Evolutionary conservation across 2,329 filamentous ascomycete species (phyloP).

Genomic region (Phoma sp.): DNA sequence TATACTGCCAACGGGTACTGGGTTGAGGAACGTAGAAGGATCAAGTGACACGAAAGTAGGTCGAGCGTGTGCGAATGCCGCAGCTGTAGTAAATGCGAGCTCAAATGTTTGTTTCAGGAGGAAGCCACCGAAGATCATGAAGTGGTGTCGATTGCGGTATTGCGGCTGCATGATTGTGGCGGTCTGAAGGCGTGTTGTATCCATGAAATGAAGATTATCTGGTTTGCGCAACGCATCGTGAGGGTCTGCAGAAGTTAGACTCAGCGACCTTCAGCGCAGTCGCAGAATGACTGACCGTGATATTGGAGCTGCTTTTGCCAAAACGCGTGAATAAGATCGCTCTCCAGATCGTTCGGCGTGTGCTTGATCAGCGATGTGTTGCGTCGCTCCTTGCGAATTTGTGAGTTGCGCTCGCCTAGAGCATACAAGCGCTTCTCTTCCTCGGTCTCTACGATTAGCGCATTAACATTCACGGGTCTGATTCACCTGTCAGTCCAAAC

Average conservation of each 20-base stretch:
- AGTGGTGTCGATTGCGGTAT: slow-evolving; percentile 73
- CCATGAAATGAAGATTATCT: slow-evolving; percentile 67
- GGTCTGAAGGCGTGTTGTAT: slow-evolving; percentile 67
- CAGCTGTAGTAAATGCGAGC: slow-evolving; percentile 77
- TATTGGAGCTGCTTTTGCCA: slow-evolving; percentile 74
- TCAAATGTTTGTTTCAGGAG: slow-evolving; percentile 78
- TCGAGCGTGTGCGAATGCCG: slow-evolving; percentile 72
- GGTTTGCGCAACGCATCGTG: slow-evolving; percentile 63
- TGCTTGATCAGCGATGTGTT: slow-evolving; percentile 69
- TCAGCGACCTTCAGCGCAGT: neutral
- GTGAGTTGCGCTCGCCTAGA: slow-evolving; percentile 70
- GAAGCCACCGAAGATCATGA: slow-evolving; percentile 82
- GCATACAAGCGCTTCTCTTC: slow-evolving; percentile 71
- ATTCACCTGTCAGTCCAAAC: neutral
- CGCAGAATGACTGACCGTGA: slow-evolving; percentile 54
- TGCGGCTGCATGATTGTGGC: slow-evolving; percentile 80
- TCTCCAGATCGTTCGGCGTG: slow-evolving; percentile 74
- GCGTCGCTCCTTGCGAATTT: slow-evolving; percentile 69
- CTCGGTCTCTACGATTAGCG: slow-evolving; percentile 66
- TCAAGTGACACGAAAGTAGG: slow-evolving; percentile 77
- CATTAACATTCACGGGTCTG: slow-evolving; percentile 67
- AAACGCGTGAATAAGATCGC: slow-evolving; percentile 74
- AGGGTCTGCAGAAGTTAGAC: slow-evolving; percentile 53
- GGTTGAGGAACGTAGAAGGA: slow-evolving; percentile 76
- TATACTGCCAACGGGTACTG: slow-evolving; percentile 77